phyloP scores from a whole-genome alignment of 2,329 filamentous ascomycete species.

The Ceratocystis harringtonii region DNA sequence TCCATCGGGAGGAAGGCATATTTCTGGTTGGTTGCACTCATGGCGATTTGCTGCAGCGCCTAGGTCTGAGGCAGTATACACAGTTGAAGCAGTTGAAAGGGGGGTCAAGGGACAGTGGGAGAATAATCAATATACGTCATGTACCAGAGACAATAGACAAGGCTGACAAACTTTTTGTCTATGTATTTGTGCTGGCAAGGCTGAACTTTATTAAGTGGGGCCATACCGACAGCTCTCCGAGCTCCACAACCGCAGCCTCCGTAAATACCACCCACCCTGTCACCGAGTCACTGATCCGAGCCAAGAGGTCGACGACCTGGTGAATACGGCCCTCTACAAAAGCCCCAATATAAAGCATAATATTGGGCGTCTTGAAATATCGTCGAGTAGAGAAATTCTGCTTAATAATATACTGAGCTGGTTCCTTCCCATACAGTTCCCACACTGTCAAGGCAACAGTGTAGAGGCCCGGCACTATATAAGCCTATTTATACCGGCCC shows the following conservation, averaged over 20 bases:
- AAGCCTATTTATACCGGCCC: neutral
- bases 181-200: neutral
- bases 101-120: neutral
- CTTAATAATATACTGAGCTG: neutral
- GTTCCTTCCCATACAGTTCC: neutral
- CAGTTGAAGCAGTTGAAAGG: neutral
- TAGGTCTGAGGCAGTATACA: neutral
- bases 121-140: neutral
- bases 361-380: neutral
- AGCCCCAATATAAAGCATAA: neutral
- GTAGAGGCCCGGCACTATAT: neutral
- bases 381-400: too few relatives aligned
- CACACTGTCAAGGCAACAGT: neutral
- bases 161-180: slow-evolving; percentile 2
- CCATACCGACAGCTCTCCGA: neutral
- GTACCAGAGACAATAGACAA: neutral
- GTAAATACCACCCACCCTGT: neutral
- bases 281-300: too few relatives aligned
- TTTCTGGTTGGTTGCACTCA: slow-evolving; percentile 37
- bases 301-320: too few relatives aligned
- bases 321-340: neutral
- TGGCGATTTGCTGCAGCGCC: slow-evolving; percentile 19
- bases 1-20: slow-evolving; percentile 56
- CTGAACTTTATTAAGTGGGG: slow-evolving; percentile 1
- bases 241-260: neutral